Evolutionary conservation across 2,329 filamentous ascomycete species (phyloP).

Genomic region (Whalleya microplaca): DNA sequence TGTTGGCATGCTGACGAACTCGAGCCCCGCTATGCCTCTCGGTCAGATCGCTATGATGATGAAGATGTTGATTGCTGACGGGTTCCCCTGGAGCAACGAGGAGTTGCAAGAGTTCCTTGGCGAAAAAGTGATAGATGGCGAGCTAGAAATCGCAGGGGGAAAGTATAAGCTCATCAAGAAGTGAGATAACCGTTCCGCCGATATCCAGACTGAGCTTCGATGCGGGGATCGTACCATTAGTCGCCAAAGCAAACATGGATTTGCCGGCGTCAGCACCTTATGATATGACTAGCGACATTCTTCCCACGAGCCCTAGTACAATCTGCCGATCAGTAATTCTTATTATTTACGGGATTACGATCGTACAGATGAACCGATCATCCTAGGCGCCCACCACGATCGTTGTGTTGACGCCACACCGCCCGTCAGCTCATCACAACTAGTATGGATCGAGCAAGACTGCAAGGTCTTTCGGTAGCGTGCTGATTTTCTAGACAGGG

Average conservation of each 20-base stretch:
- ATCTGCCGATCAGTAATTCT: neutral
- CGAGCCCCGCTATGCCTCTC: conserved; percentile 77
- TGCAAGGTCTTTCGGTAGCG: neutral
- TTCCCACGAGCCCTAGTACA: neutral
- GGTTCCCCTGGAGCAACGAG: conserved; percentile 87
- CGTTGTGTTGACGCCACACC: conserved; percentile 21
- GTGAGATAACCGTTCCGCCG: conserved; percentile 38
- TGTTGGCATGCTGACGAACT: conserved; percentile 92
- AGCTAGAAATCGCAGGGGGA: conserved; percentile 70
- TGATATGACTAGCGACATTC: neutral
- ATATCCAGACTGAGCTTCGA: conserved; percentile 3
- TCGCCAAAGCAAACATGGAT: neutral
- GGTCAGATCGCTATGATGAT: conserved; percentile 90
- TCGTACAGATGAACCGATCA: conserved; percentile 12
- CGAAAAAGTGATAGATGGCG: conserved; percentile 74
- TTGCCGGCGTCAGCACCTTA: neutral
- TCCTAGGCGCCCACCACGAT: conserved; percentile 1
- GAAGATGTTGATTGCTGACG: conserved; percentile 85
- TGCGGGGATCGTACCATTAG: neutral
- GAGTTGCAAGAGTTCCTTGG: conserved; percentile 81
- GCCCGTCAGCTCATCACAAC: conserved; percentile 7
- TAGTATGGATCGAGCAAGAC: conserved; percentile 4
- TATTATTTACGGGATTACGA: conserved; percentile 5
- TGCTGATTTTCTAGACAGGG: conserved; percentile 4
- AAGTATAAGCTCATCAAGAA: conserved; percentile 71